A percentile compares a stretch with the other conserved stretches of the same genome.
Evolutionary conservation across 306 rosid genomes (phyloP).

Genomic region (Medicago arabica): DNA sequence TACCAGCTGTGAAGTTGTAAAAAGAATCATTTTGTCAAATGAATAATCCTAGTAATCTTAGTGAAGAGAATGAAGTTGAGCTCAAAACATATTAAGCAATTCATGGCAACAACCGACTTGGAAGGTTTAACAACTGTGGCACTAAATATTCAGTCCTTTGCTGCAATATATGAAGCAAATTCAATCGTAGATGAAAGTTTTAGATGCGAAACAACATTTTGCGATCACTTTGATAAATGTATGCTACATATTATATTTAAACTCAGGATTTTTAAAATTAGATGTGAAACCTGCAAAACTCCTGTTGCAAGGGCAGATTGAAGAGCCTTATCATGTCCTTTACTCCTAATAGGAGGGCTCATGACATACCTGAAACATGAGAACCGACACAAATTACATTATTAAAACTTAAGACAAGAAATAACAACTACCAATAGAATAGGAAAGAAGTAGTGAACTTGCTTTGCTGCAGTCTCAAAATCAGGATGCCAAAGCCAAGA

Average conservation of each 20-base stretch:
- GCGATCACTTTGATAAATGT: neutral
- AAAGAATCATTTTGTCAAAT: conserved; percentile 23
- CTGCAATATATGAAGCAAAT: neutral
- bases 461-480: conserved; percentile 82
- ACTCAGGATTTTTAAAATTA: neutral
- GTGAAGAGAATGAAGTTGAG: neutral
- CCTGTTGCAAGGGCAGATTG: conserved; percentile 8
- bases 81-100: neutral
- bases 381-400: neutral
- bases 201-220: neutral
- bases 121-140: neutral
- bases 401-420: conserved; percentile 19
- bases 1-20: conserved; percentile 70
- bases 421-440: neutral
- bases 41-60: neutral
- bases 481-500: conserved; percentile 95
- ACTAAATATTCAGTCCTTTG: neutral
- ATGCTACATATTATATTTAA: neutral
- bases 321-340: conserved; percentile 55
- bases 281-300: neutral
- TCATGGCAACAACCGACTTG: neutral
- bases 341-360: conserved; percentile 90
- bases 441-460: conserved; percentile 40
- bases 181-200: neutral
- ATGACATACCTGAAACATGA: conserved; percentile 80